A percentile compares a stretch with the other conserved stretches of the same genome.
Conservation (phyloP, 306 rosid genomes). For the Cyamopsis tetragonoloba region DNA sequence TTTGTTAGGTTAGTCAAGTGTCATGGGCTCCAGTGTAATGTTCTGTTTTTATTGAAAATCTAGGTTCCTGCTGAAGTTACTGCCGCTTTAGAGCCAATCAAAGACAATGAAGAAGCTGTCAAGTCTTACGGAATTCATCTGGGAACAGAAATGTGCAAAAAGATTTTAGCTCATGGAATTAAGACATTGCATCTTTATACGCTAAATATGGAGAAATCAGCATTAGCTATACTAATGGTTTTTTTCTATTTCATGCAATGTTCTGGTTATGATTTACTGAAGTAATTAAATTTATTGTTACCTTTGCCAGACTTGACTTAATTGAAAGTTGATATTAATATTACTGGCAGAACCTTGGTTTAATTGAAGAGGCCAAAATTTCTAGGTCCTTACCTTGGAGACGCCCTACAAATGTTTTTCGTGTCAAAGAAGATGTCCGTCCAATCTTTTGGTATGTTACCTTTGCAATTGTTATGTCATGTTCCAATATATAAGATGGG, state of each 20-base stretch:
- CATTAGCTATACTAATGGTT: conserved; percentile 73
- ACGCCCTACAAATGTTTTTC: conserved; percentile 85
- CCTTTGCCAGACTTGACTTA: conserved; percentile 18
- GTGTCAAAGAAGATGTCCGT: conserved; percentile 80
- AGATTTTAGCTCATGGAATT: conserved; percentile 89
- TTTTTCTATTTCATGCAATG: conserved; percentile 13
- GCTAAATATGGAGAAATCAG: conserved; percentile 93
- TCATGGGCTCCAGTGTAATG: conserved; percentile 7
- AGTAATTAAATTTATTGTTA: conserved; percentile 7
- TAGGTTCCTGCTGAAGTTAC: conserved; percentile 76
- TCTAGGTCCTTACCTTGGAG: conserved; percentile 82
- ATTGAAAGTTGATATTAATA: conserved; percentile 10
- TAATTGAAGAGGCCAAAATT: conserved; percentile 82
- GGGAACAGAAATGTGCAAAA: conserved; percentile 96
- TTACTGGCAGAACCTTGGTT: conserved; percentile 85
- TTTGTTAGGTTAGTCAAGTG: conserved; percentile 8
- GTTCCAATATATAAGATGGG: background rate
- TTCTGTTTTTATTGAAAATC: conserved; percentile 27
- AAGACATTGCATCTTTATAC: conserved; percentile 88
- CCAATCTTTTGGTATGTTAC: conserved; percentile 79
- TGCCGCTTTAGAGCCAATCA: conserved; percentile 90
- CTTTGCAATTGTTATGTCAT: conserved; percentile 11
- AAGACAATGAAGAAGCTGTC: conserved; percentile 98
- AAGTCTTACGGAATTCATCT: conserved; percentile 86
- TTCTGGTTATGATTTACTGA: conserved; percentile 31